A percentile compares a stretch with the other conserved stretches of the same genome.
Evolutionary conservation across 345 rosid genomes (phyloP).

Genomic region (Eucalyptus tenuipes): DNA sequence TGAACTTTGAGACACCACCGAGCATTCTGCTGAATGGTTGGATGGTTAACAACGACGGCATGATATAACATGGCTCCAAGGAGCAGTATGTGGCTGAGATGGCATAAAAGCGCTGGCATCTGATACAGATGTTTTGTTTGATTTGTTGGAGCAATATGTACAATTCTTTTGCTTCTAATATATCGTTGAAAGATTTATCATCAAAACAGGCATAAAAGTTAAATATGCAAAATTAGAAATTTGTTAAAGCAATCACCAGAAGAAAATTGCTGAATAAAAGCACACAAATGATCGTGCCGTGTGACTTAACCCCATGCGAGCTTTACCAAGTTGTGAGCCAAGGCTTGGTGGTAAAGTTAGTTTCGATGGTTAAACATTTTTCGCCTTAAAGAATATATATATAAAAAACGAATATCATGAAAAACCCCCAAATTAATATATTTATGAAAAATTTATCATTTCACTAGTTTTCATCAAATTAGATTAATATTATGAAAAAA

Average conservation of each 20-base stretch:
- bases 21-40: constrained; percentile 15
- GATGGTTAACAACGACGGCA: constrained; percentile 14
- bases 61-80: constrained; percentile 26
- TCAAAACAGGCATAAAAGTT: background rate
- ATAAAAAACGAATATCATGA: fast-evolving
- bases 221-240: too few species aligned
- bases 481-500: too few species aligned
- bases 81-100: constrained; percentile 8
- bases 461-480: too few species aligned
- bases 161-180: too few species aligned
- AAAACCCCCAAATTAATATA: too few species aligned
- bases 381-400: too few species aligned
- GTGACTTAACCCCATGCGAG: background rate
- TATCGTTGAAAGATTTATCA: background rate
- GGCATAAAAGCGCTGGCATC: constrained; percentile 31
- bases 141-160: background rate
- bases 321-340: background rate
- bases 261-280: too few species aligned
- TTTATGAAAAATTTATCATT: too few species aligned
- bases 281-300: too few species aligned
- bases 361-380: background rate
- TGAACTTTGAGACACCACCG: constrained; percentile 26
- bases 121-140: constrained; percentile 25
- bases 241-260: background rate
- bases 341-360: background rate